Conservation (phyloP, 2,329 filamentous ascomycete genomes). For the Sarocladium kiliense region DNA sequence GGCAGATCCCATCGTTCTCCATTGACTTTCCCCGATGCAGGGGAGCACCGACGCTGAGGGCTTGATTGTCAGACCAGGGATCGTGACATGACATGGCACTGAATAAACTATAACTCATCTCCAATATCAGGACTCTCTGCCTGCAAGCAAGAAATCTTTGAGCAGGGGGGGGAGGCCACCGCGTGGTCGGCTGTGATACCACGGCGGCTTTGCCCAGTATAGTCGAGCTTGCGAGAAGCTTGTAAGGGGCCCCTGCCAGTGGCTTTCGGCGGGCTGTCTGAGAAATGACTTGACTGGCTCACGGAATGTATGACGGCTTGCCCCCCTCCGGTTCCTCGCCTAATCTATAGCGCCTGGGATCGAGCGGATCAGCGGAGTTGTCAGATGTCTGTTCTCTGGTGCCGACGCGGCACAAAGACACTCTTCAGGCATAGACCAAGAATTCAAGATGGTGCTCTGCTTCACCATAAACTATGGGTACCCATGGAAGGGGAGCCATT, state of each 20-base stretch:
- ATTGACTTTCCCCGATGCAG: neutral
- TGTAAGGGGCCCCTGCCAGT: neutral
- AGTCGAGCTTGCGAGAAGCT: slow-evolving; percentile 27
- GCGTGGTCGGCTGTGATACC: neutral
- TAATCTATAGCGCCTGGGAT: slow-evolving; percentile 1
- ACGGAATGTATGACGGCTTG: neutral
- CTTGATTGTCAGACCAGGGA: neutral
- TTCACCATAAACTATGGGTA: too few species aligned
- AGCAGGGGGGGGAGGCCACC: neutral
- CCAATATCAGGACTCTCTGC: neutral
- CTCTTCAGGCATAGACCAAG: neutral
- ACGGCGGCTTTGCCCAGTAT: slow-evolving; percentile 23
- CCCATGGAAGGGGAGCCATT: neutral
- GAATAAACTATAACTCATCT: slow-evolving; percentile 4
- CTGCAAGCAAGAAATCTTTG: neutral
- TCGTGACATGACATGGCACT: too few species aligned
- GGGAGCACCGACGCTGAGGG: neutral
- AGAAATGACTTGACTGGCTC: neutral
- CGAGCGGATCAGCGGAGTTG: slow-evolving; percentile 1
- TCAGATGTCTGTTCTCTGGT: neutral
- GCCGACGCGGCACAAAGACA: neutral
- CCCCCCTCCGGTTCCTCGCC: slow-evolving; percentile 5
- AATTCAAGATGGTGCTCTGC: too few species aligned
- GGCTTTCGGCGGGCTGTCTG: neutral
- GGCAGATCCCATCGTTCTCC: neutral